A percentile compares a stretch with the other conserved stretches of the same genome.
Conservation (phyloP, 352 stramenopile species). For the Phytophthora pistaciae region DNA sequence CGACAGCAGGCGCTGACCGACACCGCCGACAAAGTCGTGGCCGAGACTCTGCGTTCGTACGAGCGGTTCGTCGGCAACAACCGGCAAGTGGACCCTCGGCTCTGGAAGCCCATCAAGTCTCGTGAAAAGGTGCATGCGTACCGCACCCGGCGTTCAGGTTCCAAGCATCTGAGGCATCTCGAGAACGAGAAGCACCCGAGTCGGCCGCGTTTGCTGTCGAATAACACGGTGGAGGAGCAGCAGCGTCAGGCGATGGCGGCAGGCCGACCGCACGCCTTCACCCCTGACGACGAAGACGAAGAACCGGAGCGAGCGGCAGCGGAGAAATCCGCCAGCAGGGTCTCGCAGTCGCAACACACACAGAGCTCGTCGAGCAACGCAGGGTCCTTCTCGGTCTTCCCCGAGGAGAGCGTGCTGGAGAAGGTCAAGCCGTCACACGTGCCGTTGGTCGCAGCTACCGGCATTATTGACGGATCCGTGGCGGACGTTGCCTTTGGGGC, state of each 20-base stretch:
- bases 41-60: conserved; percentile 63
- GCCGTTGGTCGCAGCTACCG: conserved; percentile 42
- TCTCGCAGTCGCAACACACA: conserved; percentile 24
- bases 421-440: conserved; percentile 47
- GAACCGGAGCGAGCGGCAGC: conserved; percentile 6
- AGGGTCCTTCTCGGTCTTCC: conserved; percentile 50
- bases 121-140: conserved; percentile 72
- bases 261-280: conserved; percentile 35
- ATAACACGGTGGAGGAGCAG: conserved; percentile 47
- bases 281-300: conserved; percentile 30
- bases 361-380: conserved; percentile 50
- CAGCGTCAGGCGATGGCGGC: conserved; percentile 30
- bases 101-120: conserved; percentile 68
- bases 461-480: conserved; percentile 48
- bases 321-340: conserved; percentile 27
- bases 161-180: conserved; percentile 21
- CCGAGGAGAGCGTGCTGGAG: conserved; percentile 47
- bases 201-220: conserved; percentile 55
- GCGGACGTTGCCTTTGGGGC: conserved; percentile 58
- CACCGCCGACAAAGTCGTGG: conserved; percentile 64
- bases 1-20: conserved; percentile 55
- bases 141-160: conserved; percentile 50
- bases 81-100: conserved; percentile 42
- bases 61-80: conserved; percentile 56
- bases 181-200: conserved; percentile 40